A percentile compares a stretch with the other conserved stretches of the same genome.
phyloP scores from a whole-genome alignment of 345 rosid species.

The Boechera divaricarpa region DNA sequence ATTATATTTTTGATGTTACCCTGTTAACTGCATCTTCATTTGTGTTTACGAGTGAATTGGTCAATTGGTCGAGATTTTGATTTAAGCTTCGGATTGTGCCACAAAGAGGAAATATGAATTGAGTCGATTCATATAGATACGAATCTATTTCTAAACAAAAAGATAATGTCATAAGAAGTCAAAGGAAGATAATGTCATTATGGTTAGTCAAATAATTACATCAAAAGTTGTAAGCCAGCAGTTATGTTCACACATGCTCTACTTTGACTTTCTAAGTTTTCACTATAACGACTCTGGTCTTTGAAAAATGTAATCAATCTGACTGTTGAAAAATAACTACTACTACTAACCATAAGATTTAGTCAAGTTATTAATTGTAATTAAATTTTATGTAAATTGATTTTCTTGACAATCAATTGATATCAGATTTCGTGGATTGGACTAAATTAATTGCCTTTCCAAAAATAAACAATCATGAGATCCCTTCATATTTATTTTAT shows the following conservation, averaged over 20 bases:
- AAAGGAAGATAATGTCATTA: conserved; percentile 18
- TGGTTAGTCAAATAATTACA: conserved; percentile 17
- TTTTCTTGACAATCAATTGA: neutral
- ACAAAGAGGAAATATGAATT: neutral
- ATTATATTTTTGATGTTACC: neutral
- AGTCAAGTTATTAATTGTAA: neutral
- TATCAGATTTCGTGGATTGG: neutral
- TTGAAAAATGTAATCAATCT: neutral
- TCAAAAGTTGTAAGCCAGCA: neutral
- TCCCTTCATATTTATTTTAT: neutral
- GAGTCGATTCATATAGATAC: conserved; percentile 1
- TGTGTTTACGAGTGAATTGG: neutral
- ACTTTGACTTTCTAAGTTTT: conserved; percentile 32
- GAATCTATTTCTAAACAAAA: neutral
- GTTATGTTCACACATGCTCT: conserved; percentile 2
- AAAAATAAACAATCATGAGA: conserved; percentile 17
- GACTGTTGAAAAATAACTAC: neutral
- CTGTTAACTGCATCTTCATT: neutral
- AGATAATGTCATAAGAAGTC: conserved; percentile 12
- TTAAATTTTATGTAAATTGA: neutral
- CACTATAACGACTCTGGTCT: neutral
- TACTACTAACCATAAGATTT: neutral
- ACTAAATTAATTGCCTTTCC: conserved; percentile 15
- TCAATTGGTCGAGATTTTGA: neutral
- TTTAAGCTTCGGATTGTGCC: conserved; percentile 12